phyloP scores from a whole-genome alignment of 805 yeast species.

The Yarrowia osloensis region DNA sequence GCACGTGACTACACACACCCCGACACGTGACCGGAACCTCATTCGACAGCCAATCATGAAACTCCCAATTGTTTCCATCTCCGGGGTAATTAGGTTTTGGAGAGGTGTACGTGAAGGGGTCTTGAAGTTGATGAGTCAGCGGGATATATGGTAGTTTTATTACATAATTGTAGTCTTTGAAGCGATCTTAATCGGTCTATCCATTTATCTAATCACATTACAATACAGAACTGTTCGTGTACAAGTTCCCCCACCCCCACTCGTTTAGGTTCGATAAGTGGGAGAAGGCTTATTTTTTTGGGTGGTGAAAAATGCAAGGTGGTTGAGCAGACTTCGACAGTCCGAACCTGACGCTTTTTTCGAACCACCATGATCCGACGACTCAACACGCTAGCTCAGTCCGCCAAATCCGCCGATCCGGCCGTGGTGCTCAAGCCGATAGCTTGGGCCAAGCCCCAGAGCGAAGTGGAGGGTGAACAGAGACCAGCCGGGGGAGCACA shows the following conservation, averaged over 20 bases:
- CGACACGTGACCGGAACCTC: neutral
- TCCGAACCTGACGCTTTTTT: neutral
- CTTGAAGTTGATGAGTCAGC: neutral
- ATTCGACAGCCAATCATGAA: neutral
- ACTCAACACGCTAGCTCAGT: neutral
- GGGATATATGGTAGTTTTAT: neutral
- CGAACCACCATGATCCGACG: constrained; percentile 1
- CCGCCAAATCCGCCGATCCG: neutral
- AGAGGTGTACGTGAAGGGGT: neutral
- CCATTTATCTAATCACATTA: too few species aligned
- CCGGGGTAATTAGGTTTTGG: neutral
- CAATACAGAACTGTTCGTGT: too few species aligned
- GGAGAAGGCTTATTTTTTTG: neutral
- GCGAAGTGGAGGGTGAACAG: too few species aligned
- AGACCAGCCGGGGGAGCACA: too few species aligned
- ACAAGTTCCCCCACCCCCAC: too few species aligned
- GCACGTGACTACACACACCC: too few species aligned
- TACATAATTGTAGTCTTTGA: neutral
- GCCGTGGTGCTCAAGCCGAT: neutral
- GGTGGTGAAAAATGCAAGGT: neutral
- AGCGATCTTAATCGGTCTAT: too few species aligned
- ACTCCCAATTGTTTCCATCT: neutral
- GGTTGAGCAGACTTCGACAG: neutral
- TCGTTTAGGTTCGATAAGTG: neutral
- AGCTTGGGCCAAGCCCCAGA: too few species aligned